Percentiles rank a stretch among this genome's conserved stretches.
Conservation (phyloP, 2,329 filamentous ascomycete species). For the Lachnellula cervina region DNA sequence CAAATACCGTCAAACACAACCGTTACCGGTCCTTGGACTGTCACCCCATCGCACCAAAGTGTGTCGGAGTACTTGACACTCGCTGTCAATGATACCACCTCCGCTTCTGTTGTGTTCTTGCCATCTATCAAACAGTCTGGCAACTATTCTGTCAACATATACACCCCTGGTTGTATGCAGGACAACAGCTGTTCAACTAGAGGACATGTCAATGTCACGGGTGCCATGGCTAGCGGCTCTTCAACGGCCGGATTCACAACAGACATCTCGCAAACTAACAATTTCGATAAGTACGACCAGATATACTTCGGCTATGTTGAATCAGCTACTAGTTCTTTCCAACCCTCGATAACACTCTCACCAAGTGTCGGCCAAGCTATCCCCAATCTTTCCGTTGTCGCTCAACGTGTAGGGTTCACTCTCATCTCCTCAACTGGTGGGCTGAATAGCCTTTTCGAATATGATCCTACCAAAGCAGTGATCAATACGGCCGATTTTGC, state of each 20-base stretch:
- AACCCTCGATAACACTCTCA: conserved; percentile 72
- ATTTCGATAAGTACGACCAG: conserved; percentile 94
- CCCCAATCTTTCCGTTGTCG: conserved; percentile 71
- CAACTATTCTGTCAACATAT: conserved; percentile 86
- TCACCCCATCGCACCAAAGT: conserved; percentile 63
- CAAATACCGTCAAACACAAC: conserved; percentile 62
- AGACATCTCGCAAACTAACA: conserved; percentile 81
- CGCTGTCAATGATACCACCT: conserved; percentile 52
- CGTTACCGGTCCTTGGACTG: conserved; percentile 67
- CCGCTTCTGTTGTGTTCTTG: conserved; percentile 68
- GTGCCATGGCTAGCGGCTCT: conserved; percentile 54
- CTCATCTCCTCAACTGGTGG: conserved; percentile 70
- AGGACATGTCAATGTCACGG: conserved; percentile 78
- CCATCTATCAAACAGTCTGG: conserved; percentile 85
- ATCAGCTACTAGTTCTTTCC: conserved; percentile 65
- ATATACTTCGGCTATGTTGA: conserved; percentile 86
- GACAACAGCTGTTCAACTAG: conserved; percentile 72
- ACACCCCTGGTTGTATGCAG: conserved; percentile 83
- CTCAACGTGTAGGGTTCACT: conserved; percentile 77
- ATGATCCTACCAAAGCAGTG: conserved; percentile 59
- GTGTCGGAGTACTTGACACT: conserved; percentile 73
- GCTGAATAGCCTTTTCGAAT: conserved; percentile 88
- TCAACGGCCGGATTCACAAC: conserved; percentile 47
- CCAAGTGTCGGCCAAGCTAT: conserved; percentile 61
- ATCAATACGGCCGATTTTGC: conserved; percentile 60